Evolutionary conservation across 2,329 filamentous ascomycete species (phyloP).

Genomic region (Hypomyces perniciosus): DNA sequence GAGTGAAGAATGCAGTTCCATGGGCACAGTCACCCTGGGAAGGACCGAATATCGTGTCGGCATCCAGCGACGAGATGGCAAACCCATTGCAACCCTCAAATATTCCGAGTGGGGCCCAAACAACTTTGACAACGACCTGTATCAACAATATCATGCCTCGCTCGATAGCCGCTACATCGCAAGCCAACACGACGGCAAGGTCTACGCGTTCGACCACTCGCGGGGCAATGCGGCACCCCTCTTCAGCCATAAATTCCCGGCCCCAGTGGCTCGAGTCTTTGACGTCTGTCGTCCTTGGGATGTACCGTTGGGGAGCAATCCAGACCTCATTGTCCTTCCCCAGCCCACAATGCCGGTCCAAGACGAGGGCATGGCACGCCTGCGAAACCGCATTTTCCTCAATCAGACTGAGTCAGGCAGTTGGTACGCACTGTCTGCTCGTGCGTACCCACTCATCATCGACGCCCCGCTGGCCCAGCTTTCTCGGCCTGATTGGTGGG

Average conservation of each 20-base stretch:
- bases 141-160: slow-evolving; percentile 71
- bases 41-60: slow-evolving; percentile 84
- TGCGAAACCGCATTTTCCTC: slow-evolving; percentile 67
- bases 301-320: slow-evolving; percentile 55
- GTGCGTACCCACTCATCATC: slow-evolving; percentile 77
- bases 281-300: slow-evolving; percentile 74
- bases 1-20: slow-evolving; percentile 70
- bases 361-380: slow-evolving; percentile 43
- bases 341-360: slow-evolving; percentile 66
- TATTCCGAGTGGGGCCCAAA: slow-evolving; percentile 96
- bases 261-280: slow-evolving; percentile 81
- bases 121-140: slow-evolving; percentile 80
- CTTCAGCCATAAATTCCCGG: slow-evolving; percentile 64
- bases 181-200: slow-evolving; percentile 74
- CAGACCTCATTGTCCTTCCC: slow-evolving; percentile 75
- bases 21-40: slow-evolving; percentile 75
- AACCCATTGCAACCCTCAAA: slow-evolving; percentile 78
- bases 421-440: slow-evolving; percentile 91
- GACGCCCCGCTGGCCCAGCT: slow-evolving; percentile 50
- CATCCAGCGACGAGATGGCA: slow-evolving; percentile 70
- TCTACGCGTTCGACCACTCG: slow-evolving; percentile 72
- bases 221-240: slow-evolving; percentile 47
- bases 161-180: slow-evolving; percentile 88
- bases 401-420: slow-evolving; percentile 81
- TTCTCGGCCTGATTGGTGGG: slow-evolving; percentile 42